These are phyloP conservation scores for Scenedesmus sp. DNA, from an alignment of 163 green algal species.

Conservation along the genomic window DNA sequence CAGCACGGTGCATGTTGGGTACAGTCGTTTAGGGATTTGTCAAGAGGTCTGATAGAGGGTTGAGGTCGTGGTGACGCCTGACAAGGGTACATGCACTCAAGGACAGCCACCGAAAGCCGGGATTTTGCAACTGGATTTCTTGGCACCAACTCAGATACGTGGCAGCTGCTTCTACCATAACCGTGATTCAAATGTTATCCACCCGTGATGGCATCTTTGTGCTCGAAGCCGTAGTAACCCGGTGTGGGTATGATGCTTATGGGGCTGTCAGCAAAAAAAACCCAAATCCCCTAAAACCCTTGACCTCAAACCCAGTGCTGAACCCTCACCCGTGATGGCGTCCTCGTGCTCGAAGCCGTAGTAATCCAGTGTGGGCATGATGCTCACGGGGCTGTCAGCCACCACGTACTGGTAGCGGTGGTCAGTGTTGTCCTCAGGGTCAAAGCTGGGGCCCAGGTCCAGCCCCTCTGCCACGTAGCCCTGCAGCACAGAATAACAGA, in stretches of 20 bases:
- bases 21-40: no score
- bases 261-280: not conserved
- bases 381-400: constrained; percentile 49
- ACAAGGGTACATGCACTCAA: no score
- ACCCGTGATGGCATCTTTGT: constrained; percentile 30
- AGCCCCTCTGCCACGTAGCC: constrained; percentile 66
- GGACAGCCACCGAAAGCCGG: no score
- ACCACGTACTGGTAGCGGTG: constrained; percentile 59
- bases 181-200: not conserved
- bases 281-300: not conserved
- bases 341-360: constrained; percentile 75
- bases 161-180: no score
- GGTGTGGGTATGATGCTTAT: constrained; percentile 54
- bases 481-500: constrained; percentile 12
- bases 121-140: no score
- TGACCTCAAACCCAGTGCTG: not conserved
- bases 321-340: constrained; percentile 58
- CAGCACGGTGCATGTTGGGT: not conserved
- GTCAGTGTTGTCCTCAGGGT: constrained; percentile 63
- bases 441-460: constrained; percentile 69
- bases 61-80: no score
- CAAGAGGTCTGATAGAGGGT: no score
- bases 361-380: constrained; percentile 70
- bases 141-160: no score
- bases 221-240: constrained; percentile 70